Percentiles rank a stretch among this genome's conserved stretches.
Evolutionary conservation across 2,329 filamentous ascomycete genomes (phyloP).

Genomic region (Aspergillus versicolor): DNA sequence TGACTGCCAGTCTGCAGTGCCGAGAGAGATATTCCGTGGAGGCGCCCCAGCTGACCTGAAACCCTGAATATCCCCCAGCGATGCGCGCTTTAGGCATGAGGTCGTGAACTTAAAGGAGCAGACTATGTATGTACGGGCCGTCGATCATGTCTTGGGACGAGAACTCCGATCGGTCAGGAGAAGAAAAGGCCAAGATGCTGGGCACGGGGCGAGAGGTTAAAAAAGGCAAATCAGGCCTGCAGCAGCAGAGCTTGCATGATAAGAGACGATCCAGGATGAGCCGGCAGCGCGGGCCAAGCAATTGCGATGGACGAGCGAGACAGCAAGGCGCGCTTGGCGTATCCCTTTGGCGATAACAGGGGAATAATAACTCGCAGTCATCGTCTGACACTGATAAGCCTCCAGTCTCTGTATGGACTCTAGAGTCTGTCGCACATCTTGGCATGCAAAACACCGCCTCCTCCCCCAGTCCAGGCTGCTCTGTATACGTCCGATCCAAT

Average conservation of each 20-base stretch:
- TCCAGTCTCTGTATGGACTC: not conserved
- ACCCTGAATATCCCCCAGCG: too few species aligned
- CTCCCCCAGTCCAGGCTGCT: not conserved
- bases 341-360: slow-evolving; percentile 1
- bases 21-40: too few species aligned
- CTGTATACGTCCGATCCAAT: slow-evolving; percentile 7
- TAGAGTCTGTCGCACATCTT: not conserved
- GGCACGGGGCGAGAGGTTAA: not conserved
- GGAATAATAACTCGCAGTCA: not conserved
- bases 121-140: not conserved
- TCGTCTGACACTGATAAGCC: not conserved
- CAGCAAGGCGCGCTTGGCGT: slow-evolving; percentile 6
- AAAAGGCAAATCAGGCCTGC: not conserved
- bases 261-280: not conserved
- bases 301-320: not conserved
- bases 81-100: not conserved
- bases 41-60: too few species aligned
- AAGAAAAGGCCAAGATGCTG: not conserved
- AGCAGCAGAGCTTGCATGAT: not conserved
- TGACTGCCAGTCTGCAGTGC: not conserved
- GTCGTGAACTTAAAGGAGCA: not conserved
- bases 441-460: not conserved
- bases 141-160: not conserved
- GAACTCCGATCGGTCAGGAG: not conserved
- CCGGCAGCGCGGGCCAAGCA: not conserved